Percentiles rank a stretch among this genome's conserved stretches.
Evolutionary conservation across 176 grass and related monocot genomes (phyloP).

Genomic region (Poa pratensis): DNA sequence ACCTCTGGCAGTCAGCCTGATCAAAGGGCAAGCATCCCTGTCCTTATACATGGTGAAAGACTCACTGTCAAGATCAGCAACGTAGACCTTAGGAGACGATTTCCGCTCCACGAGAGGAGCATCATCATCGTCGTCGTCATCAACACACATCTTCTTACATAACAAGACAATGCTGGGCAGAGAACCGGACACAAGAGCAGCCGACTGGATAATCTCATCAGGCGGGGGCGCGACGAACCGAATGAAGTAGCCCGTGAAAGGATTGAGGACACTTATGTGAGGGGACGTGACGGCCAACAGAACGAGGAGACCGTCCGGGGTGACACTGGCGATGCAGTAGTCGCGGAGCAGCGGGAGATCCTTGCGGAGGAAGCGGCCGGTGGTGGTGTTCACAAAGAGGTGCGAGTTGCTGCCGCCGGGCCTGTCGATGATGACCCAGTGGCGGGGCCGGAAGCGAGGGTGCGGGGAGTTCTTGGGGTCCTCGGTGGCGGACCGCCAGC

Average conservation of each 20-base stretch:
- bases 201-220: background rate
- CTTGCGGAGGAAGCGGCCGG: background rate
- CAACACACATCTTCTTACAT: background rate
- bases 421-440: background rate
- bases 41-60: background rate
- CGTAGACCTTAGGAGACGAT: background rate
- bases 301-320: background rate
- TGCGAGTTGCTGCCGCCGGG: background rate
- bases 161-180: background rate
- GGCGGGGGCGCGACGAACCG: background rate
- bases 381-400: background rate
- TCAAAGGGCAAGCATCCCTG: background rate
- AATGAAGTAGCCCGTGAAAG: background rate
- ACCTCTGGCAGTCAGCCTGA: constrained; percentile 16
- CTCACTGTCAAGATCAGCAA: background rate
- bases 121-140: background rate
- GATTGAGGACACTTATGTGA: background rate
- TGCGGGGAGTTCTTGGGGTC: background rate
- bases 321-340: background rate
- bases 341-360: background rate
- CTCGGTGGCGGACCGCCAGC: constrained; percentile 2
- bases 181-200: background rate
- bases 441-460: background rate
- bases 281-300: background rate
- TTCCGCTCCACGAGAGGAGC: background rate